Evolutionary conservation across 2,329 filamentous ascomycete genomes (phyloP), one percentile per base, ranked within the genome.

Genomic region (Monosporascus cannonballus): DNA sequence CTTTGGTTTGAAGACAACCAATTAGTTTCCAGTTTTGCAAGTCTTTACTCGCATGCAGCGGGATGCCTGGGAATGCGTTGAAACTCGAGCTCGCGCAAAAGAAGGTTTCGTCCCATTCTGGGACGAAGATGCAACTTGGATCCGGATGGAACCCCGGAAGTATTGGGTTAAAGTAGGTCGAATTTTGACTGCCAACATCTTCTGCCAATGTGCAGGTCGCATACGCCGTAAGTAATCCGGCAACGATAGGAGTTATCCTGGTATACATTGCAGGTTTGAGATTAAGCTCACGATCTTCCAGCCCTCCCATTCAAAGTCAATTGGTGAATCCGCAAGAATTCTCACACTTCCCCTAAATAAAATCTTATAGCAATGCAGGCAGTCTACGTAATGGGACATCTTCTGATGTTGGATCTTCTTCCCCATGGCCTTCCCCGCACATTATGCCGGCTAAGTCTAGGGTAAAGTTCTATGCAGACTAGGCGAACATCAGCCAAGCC

Each of bases 61-160:
- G 73, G 1, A 76, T 63, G 0, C 74, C 74, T 0, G 75, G 75
- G 46, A 73, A 76, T 2, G 68, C 66, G 49, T 71, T 64, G 60
- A 77, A 77, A n/a, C 68, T 72, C 1, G 73, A 75, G 2, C 68
- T 68, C 1, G 71, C 72, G 49, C 73, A 73, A 61, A 74, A 76
- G 58, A 72, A 74, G 0, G 70, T 73, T 24, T 67, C 58, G 36
- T 72, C 59, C 64, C 61, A 65, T 27, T 70, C 62, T 3, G 64
- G 59, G 6, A 76, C 70, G 41, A 70, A 68, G 22, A 73, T 68
- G 52, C 73, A 74, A 45, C 69, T 73, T 2, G 74, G 74, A 54
- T 76, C 74, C 0, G 74, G 70, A 49, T 74, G 67, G 50, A 72
- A 77, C 14, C 74, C 75, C 4, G 75, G 71, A 3, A 78, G 57